Evolutionary conservation across 441 rosid species (phyloP).

Genomic region (Arabidopsis hybrid): DNA sequence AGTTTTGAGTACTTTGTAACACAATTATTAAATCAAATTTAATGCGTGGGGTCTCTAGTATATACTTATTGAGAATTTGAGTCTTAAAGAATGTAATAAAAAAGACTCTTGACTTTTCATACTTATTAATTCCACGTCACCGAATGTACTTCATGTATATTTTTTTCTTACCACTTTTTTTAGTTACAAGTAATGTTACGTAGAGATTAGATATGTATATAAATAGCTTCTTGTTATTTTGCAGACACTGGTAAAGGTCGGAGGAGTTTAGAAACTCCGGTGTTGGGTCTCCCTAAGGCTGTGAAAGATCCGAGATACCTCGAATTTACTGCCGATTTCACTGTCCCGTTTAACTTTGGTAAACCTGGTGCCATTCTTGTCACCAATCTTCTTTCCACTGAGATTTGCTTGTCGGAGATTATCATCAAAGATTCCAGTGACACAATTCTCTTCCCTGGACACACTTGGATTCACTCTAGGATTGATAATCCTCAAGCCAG

Average conservation of each 20-base stretch:
- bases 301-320: conserved; percentile 54
- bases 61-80: neutral
- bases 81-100: neutral
- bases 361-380: conserved; percentile 82
- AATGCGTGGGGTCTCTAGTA: neutral
- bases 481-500: conserved; percentile 74
- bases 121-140: neutral
- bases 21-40: neutral
- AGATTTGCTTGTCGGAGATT: conserved; percentile 75
- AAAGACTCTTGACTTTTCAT: conserved; percentile 6
- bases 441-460: conserved; percentile 72
- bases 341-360: conserved; percentile 78
- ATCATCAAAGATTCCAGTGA: conserved; percentile 64
- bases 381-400: conserved; percentile 75
- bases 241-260: conserved; percentile 78
- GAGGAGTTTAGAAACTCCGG: conserved; percentile 61
- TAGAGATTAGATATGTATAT: conserved; percentile 5
- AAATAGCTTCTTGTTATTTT: conserved; percentile 7
- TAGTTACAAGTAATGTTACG: neutral
- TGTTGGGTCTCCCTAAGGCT: conserved; percentile 74
- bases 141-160: neutral
- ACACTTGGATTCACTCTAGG: conserved; percentile 86
- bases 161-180: too few relatives aligned
- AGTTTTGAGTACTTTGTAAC: neutral
- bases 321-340: conserved; percentile 75